Percentiles rank a stretch among this genome's conserved stretches.
These are phyloP conservation scores for Pholiota adiposa DNA, from an alignment of 1,284 basidiomycete species.

Conservation along the genomic window DNA sequence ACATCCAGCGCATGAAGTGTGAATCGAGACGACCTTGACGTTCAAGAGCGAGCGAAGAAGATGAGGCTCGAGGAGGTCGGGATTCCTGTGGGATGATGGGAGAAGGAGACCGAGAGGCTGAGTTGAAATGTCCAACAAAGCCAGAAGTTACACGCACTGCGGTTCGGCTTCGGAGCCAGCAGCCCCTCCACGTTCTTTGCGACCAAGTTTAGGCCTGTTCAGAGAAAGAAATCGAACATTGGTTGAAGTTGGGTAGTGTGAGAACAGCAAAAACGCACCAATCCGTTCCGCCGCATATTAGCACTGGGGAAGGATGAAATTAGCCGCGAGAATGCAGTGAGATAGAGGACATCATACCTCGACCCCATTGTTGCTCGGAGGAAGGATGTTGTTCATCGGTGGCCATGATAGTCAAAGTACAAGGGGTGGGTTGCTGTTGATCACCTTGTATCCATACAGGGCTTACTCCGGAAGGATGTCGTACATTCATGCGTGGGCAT, in stretches of 20 bases:
- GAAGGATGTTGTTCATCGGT: constrained; percentile 28
- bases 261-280: constrained; percentile 59
- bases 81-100: constrained; percentile 39
- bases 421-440: constrained; percentile 21
- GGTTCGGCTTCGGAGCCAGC: constrained; percentile 46
- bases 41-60: constrained; percentile 89
- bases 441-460: constrained; percentile 21
- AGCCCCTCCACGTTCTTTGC: constrained; percentile 60
- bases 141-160: constrained; percentile 31
- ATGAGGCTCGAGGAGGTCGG: constrained; percentile 85
- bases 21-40: constrained; percentile 71
- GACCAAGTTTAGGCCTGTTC: constrained; percentile 65
- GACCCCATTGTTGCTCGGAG: constrained; percentile 37
- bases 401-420: constrained; percentile 29
- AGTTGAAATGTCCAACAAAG: constrained; percentile 1
- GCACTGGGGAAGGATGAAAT: constrained; percentile 48
- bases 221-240: constrained; percentile 24
- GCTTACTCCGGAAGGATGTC: constrained; percentile 31
- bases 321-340: constrained; percentile 21
- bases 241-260: constrained; percentile 27
- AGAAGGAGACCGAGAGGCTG: constrained; percentile 5
- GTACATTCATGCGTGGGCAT: constrained; percentile 21
- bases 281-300: constrained; percentile 86
- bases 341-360: constrained; percentile 31
- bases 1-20: constrained; percentile 75